Conservation (phyloP, 1,139 yeast species). For the Meyerozyma smithsonii region DNA sequence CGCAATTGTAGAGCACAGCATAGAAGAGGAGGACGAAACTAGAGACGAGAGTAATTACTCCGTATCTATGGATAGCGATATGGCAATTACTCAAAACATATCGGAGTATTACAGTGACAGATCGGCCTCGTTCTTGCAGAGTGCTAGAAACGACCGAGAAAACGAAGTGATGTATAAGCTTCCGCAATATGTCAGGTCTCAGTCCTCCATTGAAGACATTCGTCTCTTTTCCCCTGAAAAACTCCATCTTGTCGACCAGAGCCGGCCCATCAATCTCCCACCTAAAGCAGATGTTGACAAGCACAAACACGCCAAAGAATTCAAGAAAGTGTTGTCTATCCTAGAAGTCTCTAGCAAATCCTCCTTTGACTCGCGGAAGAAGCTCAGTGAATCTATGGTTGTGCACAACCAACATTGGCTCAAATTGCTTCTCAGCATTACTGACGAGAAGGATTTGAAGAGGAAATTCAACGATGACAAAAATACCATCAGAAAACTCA, state of each 20-base stretch:
- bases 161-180: conserved; percentile 33
- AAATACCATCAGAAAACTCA: conserved; percentile 27
- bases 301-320: conserved; percentile 35
- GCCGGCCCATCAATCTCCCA: conserved; percentile 44
- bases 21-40: conserved; percentile 16
- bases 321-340: conserved; percentile 29
- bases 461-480: conserved; percentile 28
- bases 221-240: conserved; percentile 40
- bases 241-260: conserved; percentile 34
- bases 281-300: conserved; percentile 36
- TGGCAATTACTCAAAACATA: conserved; percentile 32
- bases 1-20: conserved; percentile 14
- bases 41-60: conserved; percentile 6
- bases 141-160: conserved; percentile 29
- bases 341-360: conserved; percentile 25
- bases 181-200: conserved; percentile 37
- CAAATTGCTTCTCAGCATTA: conserved; percentile 15
- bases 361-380: conserved; percentile 17
- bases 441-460: conserved; percentile 19
- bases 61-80: conserved; percentile 22
- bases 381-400: conserved; percentile 9
- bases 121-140: conserved; percentile 30
- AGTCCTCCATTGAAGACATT: conserved; percentile 40
- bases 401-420: conserved; percentile 28
- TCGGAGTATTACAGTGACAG: conserved; percentile 35